Evolutionary conservation across 2,329 filamentous ascomycete species (phyloP), one percentile per base, ranked within the genome.

Genomic region (Penicillium sp.): DNA sequence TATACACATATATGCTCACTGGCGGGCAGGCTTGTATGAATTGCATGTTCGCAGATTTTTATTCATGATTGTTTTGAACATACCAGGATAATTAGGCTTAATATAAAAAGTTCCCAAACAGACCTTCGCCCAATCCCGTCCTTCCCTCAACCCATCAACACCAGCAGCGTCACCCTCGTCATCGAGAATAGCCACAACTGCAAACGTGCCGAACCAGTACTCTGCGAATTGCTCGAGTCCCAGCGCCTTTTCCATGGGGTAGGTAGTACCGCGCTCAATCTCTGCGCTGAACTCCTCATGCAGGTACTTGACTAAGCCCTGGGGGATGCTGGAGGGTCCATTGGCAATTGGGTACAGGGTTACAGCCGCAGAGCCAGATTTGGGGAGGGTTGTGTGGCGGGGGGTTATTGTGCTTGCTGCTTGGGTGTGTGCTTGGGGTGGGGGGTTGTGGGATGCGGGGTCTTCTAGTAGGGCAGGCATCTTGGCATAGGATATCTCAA

Each of bases 1-100:
- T 1, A 14, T 14, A 14, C 11, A 31, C 29, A n/a, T 2, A 26
- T 26, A 26, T 8, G 8, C 26, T 7, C 26, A 26, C 1, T 26
- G 7, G 7, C 26, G 8, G 1, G 26, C 8, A 26, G 24, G 2
- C 24, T 26, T 26, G 1, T 26, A 26, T 1, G 26, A 26, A 26
- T 26, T 26, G 26, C 7, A 8, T 26, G 8, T 26, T 1, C 1
- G 26, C 7, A 7, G 26, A 7, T 8, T 26, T 24, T 26, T 7
- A 26, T 26, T 26, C 7, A 24, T 31, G 3, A 13, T 29, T 5
- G 2, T n/a, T 10, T 33, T 16, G 27, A 13, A 66, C 62, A 52
- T 56, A 75, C 73, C 73, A 16, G 74, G 74, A 71, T 76, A 76
- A 67, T 76, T 76, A 29, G 74, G 73, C 63, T 76, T 76, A 29